phyloP scores from a whole-genome alignment of 1,139 yeast genomes.

The Pichia sp. region DNA sequence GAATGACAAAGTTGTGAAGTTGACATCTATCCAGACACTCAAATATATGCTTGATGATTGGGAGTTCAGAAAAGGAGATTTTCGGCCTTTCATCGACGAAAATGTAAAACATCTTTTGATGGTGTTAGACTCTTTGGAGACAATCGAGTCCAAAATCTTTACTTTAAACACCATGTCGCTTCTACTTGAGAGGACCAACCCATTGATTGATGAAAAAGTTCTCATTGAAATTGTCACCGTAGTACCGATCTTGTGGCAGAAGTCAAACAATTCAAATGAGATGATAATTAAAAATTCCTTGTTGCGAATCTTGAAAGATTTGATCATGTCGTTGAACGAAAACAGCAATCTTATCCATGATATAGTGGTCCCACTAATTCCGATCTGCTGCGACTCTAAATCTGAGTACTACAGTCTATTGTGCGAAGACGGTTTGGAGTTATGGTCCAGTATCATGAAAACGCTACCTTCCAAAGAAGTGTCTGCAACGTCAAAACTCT shows the following conservation, averaged over 20 bases:
- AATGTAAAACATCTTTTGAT: constrained; percentile 48
- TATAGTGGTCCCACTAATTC: constrained; percentile 63
- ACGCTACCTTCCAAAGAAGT: constrained; percentile 40
- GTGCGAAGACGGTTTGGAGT: constrained; percentile 82
- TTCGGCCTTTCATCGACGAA: constrained; percentile 58
- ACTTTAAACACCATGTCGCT: constrained; percentile 64
- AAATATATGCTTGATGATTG: constrained; percentile 74
- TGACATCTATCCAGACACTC: constrained; percentile 72
- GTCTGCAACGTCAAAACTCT: constrained; percentile 38
- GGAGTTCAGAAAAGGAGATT: constrained; percentile 69
- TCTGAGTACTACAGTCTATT: constrained; percentile 60
- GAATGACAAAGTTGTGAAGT: constrained; percentile 69
- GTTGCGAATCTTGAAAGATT: constrained; percentile 60
- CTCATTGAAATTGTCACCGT: constrained; percentile 52
- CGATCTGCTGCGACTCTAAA: constrained; percentile 56
- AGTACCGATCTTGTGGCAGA: constrained; percentile 75
- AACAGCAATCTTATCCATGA: constrained; percentile 57
- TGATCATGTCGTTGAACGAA: constrained; percentile 60
- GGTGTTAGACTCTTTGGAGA: constrained; percentile 44
- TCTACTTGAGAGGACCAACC: constrained; percentile 61
- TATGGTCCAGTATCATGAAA: constrained; percentile 73
- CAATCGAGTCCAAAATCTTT: constrained; percentile 72
- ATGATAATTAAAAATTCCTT: constrained; percentile 70
- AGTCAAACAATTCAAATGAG: constrained; percentile 47
- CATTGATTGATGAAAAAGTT: constrained; percentile 49